Conservation (phyloP, 306 rosid genomes). For the Acacia acuminata region DNA sequence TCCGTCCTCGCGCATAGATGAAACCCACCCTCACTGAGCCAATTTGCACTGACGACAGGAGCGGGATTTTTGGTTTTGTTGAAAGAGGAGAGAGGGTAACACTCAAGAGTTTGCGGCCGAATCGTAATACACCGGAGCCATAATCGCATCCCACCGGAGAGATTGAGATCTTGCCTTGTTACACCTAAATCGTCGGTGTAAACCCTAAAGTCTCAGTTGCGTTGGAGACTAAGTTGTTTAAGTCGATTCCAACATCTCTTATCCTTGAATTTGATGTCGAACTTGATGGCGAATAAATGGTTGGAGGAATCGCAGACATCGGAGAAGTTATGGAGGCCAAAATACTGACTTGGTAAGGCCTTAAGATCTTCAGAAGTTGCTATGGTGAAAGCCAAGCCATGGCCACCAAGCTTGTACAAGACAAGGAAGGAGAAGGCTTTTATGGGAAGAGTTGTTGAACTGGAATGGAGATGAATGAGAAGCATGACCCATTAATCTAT, state of each 20-base stretch:
- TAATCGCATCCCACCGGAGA: conserved; percentile 52
- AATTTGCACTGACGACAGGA: conserved; percentile 33
- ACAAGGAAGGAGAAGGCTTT: conserved; percentile 67
- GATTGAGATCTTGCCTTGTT: conserved; percentile 40
- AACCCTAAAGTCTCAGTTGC: conserved; percentile 49
- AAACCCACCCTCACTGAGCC: no score
- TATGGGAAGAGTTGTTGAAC: neutral
- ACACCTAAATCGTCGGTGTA: conserved; percentile 40
- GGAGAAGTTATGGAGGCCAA: conserved; percentile 58
- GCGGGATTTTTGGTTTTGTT: conserved; percentile 52
- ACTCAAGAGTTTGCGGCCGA: conserved; percentile 8
- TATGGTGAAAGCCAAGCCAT: conserved; percentile 74
- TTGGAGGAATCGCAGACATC: conserved; percentile 54
- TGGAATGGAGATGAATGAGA: no score
- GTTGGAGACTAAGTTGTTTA: conserved; percentile 55
- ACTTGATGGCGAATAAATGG: conserved; percentile 75
- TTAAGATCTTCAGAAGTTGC: conserved; percentile 48
- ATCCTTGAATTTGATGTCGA: conserved; percentile 59
- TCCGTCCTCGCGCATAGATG: no score
- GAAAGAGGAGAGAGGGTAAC: conserved; percentile 54
- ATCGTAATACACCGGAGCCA: conserved; percentile 75
- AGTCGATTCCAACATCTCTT: conserved; percentile 34
- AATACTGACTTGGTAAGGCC: conserved; percentile 66
- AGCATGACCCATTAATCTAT: no score
- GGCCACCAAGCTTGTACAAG: conserved; percentile 74